Conservation (phyloP, 257 asterid genomes). For the Solanum medicagineum region DNA sequence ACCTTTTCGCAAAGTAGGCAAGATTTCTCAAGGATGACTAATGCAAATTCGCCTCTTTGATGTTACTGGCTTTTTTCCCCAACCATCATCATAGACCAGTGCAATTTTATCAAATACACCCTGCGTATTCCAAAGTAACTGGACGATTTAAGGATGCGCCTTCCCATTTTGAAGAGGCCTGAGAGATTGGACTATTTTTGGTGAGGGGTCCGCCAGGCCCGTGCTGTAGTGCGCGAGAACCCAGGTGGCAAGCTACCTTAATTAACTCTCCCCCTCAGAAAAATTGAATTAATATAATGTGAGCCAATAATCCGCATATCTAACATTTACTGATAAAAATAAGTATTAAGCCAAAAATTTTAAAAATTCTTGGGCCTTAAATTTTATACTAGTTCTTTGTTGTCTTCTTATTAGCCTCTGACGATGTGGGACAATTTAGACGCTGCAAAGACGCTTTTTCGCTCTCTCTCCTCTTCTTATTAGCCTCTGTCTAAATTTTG, state of each 20-base stretch:
- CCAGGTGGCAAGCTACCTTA: background rate
- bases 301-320: rapidly evolving
- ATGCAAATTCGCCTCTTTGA: too few species aligned
- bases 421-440: background rate
- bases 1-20: too few species aligned
- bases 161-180: too few species aligned
- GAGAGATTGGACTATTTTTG: background rate
- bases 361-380: too few species aligned
- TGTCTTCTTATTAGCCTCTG: background rate
- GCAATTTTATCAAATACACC: too few species aligned
- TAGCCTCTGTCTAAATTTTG: background rate
- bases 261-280: background rate
- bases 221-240: background rate
- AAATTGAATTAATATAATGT: background rate
- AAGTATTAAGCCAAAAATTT: too few species aligned
- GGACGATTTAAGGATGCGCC: too few species aligned
- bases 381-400: background rate
- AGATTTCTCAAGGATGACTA: too few species aligned
- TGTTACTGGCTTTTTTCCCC: too few species aligned
- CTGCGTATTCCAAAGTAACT: too few species aligned
- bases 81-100: too few species aligned
- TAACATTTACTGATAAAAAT: too few species aligned
- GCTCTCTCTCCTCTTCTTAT: background rate
- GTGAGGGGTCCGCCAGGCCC: background rate
- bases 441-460: background rate